Evolutionary conservation across 768 basidiomycete genomes (phyloP).

Genomic region (Tylopilus plumbeoviolaceoides): DNA sequence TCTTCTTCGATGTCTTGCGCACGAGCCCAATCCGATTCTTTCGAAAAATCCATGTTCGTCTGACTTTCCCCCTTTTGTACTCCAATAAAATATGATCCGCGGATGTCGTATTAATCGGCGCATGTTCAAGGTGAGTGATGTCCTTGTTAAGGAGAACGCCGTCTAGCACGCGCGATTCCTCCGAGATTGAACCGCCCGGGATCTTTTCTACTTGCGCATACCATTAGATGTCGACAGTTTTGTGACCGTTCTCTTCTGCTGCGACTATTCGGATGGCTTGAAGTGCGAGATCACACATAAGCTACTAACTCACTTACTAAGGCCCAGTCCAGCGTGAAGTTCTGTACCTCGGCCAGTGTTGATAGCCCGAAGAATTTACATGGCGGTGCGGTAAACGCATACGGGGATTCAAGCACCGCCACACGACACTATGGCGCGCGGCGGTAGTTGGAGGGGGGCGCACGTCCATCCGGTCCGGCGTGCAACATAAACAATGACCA

Average conservation of each 20-base stretch:
- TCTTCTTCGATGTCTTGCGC: conserved; percentile 96
- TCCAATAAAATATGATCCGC: conserved; percentile 80
- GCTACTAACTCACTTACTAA: too few species aligned
- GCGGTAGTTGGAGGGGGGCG: too few species aligned
- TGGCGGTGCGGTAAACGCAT: too few species aligned
- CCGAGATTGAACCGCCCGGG: conserved; percentile 96
- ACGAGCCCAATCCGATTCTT: conserved; percentile 89
- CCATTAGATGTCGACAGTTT: conserved; percentile 96
- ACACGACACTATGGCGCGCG: too few species aligned
- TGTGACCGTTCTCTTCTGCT: conserved; percentile 66
- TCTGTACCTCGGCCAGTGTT: too few species aligned
- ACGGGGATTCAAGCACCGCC: too few species aligned
- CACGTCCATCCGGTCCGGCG: too few species aligned
- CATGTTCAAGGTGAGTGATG: conserved; percentile 97
- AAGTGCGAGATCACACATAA: conserved; percentile 95
- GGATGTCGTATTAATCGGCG: conserved; percentile 86
- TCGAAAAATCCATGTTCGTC: conserved; percentile 97
- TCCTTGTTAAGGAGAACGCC: conserved; percentile 99
- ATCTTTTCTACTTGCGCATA: conserved; percentile 98
- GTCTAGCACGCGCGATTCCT: conserved; percentile 78
- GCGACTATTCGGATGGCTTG: conserved; percentile 90
- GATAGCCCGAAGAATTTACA: too few species aligned
- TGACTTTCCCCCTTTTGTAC: conserved; percentile 98
- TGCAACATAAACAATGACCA: too few species aligned
- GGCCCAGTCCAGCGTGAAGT: too few species aligned